Base-by-base conservation (phyloP, 2,329 filamentous ascomycete genomes). In the Tolypocladium pustulatum region DNA sequence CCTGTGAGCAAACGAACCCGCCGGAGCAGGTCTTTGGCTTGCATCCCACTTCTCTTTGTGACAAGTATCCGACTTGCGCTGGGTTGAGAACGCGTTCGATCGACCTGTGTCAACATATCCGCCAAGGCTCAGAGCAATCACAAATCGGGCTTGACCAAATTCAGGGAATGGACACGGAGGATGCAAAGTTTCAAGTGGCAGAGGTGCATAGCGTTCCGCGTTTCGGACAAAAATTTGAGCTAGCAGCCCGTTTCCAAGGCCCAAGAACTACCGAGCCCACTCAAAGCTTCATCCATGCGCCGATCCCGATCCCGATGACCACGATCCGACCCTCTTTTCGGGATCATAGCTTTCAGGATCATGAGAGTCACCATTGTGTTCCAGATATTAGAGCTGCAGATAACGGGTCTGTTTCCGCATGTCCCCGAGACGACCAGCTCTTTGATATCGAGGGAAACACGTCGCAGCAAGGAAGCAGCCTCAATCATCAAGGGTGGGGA, bases 321-420 rank as follows among this genome's bases (percentile, higher is more conserved):
- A 68, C 67, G 37, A 58, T 66, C 10, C 61, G 63, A 9, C 60
- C 67, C 4, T 65, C 58, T 43, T 57, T 54, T 32, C 60, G 61
- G 46, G 61, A 61, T 36, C 60, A 58, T 9, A 49, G 54, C 13
- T 61, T 56, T 27, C 34, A 41, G 27, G 53, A 61, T 22, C 34
- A 51, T 3, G 41, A 38, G 3, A n/a, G 37, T 10, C 49, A 38
- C 36, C 7, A 8, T 27, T 12, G 54, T 32, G 40, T 30, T 17
- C 38, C 55, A 7, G 57, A 60, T 10, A 40, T 9, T 20, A 37
- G 34, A 32, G 52, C 32, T 46, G 55, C 43, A 4, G 25, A 40
- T 1, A 46, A 41, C 7, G 46, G n/a, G 38, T 9, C 46, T 8
- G 51, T 30, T 41, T 41, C 53, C 25, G 20, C 38, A 25, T 55